Conservation (phyloP, 441 rosid species). For the Flueggea neowawraea region DNA sequence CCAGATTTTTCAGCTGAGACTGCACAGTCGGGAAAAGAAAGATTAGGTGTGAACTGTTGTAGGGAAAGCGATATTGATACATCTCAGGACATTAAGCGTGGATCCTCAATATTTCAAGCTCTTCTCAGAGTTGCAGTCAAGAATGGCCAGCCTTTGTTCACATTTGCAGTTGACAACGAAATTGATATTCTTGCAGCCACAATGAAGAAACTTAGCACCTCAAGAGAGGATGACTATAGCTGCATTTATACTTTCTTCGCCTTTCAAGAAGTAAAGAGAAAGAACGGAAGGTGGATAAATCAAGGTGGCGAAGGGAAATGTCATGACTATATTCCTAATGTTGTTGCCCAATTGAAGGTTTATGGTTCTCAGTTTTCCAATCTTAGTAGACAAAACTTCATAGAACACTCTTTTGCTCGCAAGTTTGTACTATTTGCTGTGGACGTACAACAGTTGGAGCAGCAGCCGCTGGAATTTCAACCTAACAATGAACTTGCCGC, state of each 20-base stretch:
- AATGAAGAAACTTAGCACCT: conserved; percentile 48
- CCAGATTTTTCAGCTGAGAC: conserved; percentile 29
- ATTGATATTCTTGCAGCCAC: conserved; percentile 79
- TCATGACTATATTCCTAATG: conserved; percentile 62
- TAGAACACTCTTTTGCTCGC: conserved; percentile 35
- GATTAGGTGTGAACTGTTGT: conserved; percentile 32
- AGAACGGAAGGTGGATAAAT: conserved; percentile 72
- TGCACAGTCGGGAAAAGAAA: conserved; percentile 37
- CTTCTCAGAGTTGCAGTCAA: conserved; percentile 80
- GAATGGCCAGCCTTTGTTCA: conserved; percentile 81
- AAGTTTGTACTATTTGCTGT: conserved; percentile 72
- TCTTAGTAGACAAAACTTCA: conserved; percentile 20
- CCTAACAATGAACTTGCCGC: conserved; percentile 86
- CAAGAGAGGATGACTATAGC: conserved; percentile 47
- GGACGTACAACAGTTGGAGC: conserved; percentile 40
- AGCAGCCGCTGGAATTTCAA: conserved; percentile 40
- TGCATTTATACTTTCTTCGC: conserved; percentile 75
- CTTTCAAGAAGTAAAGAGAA: conserved; percentile 72
- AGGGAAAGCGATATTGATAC: conserved; percentile 34
- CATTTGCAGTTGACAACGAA: conserved; percentile 85
- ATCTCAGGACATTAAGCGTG: conserved; percentile 34
- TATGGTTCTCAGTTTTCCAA: conserved; percentile 41
- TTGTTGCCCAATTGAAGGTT: conserved; percentile 81
- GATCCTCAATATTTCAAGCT: conserved; percentile 61
- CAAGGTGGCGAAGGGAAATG: conserved; percentile 58